Conservation (phyloP, 2,329 filamentous ascomycete genomes). For the Penicillium sp. region DNA sequence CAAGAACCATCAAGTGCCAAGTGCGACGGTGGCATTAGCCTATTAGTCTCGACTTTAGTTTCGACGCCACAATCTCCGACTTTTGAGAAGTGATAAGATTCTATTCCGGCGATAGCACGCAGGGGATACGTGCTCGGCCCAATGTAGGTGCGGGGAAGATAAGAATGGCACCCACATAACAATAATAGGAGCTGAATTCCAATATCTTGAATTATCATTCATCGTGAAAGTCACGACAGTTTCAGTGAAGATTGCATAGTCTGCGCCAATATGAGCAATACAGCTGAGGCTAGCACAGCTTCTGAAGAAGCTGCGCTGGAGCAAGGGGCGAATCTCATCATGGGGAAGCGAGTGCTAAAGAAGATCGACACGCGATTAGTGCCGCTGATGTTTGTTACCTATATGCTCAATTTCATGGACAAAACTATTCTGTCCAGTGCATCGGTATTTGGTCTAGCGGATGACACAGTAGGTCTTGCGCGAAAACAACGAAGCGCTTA, state of each 20-base stretch:
- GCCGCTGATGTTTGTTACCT: constrained; percentile 57
- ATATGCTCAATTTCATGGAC: constrained; percentile 62
- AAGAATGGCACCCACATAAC: constrained; percentile 4
- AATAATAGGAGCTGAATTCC: background rate
- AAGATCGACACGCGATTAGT: constrained; percentile 59
- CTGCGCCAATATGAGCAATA: background rate
- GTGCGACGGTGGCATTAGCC: background rate
- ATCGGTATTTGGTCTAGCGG: constrained; percentile 54
- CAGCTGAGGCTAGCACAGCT: constrained; percentile 1
- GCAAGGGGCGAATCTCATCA: constrained; percentile 7
- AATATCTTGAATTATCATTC: background rate
- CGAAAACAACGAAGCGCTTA: background rate
- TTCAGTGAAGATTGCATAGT: too few species aligned
- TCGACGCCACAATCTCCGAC: background rate
- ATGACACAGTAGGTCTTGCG: constrained; percentile 40
- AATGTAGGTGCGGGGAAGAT: constrained; percentile 18
- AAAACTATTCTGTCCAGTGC: constrained; percentile 58
- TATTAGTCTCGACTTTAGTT: background rate
- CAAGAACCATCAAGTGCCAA: background rate
- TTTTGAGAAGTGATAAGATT: background rate
- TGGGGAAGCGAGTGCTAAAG: constrained; percentile 41
- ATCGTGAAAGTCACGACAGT: background rate
- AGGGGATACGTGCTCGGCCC: constrained; percentile 2
- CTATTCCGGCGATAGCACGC: constrained; percentile 9
- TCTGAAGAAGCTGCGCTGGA: constrained; percentile 5